Percentiles rank a stretch among this genome's conserved stretches.
Evolutionary conservation across 495 filamentous ascomycete species (phyloP).

Genomic region (Clavariopsis aquatica): DNA sequence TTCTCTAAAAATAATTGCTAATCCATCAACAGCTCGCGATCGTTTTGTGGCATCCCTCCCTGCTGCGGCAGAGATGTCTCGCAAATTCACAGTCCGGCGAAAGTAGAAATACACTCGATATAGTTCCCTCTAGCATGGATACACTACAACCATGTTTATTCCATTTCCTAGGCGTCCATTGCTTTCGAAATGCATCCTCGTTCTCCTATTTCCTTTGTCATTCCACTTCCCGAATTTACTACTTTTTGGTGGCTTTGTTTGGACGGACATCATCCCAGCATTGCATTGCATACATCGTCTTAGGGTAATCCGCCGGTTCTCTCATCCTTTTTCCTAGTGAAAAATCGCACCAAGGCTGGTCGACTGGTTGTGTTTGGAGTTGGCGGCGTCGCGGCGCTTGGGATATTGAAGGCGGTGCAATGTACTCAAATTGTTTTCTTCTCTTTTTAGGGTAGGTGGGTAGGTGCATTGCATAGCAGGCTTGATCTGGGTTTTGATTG

Average conservation of each 20-base stretch:
- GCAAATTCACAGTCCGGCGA: conserved; percentile 37
- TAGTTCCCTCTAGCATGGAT: no score
- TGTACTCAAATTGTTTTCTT: neutral
- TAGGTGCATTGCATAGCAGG: neutral
- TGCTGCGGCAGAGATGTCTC: conserved; percentile 34
- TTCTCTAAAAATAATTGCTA: conserved; percentile 21
- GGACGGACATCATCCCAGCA: neutral
- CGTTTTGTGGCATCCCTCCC: conserved; percentile 44
- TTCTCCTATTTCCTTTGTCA: neutral
- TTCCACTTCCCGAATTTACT: neutral
- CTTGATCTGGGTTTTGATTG: neutral
- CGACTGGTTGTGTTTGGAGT: neutral
- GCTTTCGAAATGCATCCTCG: neutral
- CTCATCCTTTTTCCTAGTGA: neutral
- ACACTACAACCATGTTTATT: no score
- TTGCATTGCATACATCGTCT: neutral
- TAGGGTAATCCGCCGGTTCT: neutral
- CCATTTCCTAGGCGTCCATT: no score
- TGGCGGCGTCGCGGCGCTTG: neutral
- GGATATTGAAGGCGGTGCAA: neutral
- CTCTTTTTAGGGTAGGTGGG: no score
- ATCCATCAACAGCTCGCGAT: conserved; percentile 42
- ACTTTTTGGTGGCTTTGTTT: neutral
- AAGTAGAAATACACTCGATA: conserved; percentile 8
- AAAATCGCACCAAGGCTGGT: neutral